Evolutionary conservation across 176 grass and related monocot genomes (phyloP), one percentile per base, ranked within the genome.

Genomic region (Melocanna baccifera): DNA sequence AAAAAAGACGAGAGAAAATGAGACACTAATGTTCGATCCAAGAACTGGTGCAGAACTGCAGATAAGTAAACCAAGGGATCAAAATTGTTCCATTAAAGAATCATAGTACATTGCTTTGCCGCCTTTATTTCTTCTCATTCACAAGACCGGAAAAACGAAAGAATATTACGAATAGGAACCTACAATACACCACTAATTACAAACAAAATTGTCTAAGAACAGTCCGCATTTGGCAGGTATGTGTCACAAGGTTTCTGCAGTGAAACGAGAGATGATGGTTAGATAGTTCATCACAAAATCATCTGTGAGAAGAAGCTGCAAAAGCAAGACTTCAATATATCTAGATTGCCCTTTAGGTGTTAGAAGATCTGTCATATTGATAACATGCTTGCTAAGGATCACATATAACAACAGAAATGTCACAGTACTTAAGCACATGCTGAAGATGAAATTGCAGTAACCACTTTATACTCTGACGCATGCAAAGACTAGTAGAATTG

Each of bases 171-270:
- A 67, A 53, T 26, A 72, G 20, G 18, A 85, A 36, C 19, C 79
- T 59, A 71, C 23, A 81, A 58, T 69, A 82, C 40, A 62, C 62
- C 32, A 62, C 68, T 84, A 87, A 67, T 75, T 84, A 75, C 77
- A 84, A 45, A 76, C 62, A 87, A 87, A 80, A 84, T 80, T 77
- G 41, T 50, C 77, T 58, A 82, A 67, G 25, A 76, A 75, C 6
- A 58, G 39, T 76, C 22, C 13, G 62, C 52, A 18, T 76, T 82
- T 69, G 41, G 14, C 39, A 71, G 66, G 9, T 42, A 14, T 43
- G 15, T 68, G 22, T 69, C 79, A 76, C 52, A 76, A 76, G 28
- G 50, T 67, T 69, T 47, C 86, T 87, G 79, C 50, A 82, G 32
- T 26, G 50, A 82, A 82, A 58, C 50, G 14, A 61, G 64, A 78